Evolutionary conservation across 2,329 filamentous ascomycete species (phyloP), one percentile per base, ranked within the genome.

Genomic region (Cytospora mali): DNA sequence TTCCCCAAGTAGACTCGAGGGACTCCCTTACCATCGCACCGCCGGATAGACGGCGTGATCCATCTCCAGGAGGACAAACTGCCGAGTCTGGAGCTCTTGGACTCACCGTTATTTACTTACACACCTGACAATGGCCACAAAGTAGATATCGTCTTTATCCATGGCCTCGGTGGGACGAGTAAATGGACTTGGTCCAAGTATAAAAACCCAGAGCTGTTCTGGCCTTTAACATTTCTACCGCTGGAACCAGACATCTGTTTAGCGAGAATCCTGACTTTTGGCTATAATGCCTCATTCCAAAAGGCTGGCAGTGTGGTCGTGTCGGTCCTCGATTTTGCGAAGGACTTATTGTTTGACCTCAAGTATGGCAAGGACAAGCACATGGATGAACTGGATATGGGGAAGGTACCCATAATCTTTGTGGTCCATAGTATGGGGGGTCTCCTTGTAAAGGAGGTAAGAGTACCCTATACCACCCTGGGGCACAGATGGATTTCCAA

Each of bases 341-440:
- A 58, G 33, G 56, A 58, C 18, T 23, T 58, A 9, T 23, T 58
- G 23, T 58, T 52, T 29, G 56, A 58, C 23, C 31, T 58, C 29
- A 51, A 52, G 23, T 58, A 51, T 27, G 56, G 48, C 9, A 58
- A 58, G 39, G 56, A 58, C 31, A 21, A 28, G 10, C 23, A 51
- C 14, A 42, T 51, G 48, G 48, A 58, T 21, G 56, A 58, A 14
- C 48, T 58, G 21, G 48, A 58, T 16, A 51, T 58, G 46, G 56
- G 56, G 3, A 51, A 33, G 29, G 51, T 55, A 6, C 58, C 58
- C 39, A 50, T 61, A 21, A 48, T 61, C 16, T 61, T 61, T 28
- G 52, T 61, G 13, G 58, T 55, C 51, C 58, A 61, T 21, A 61
- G 58, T 18, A 61, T 61, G 58, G 58, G 58, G 0, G 58, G 58